Evolutionary conservation across 805 yeast genomes (phyloP), one percentile per base, ranked within the genome.

Genomic region (Candida chauliodis): DNA sequence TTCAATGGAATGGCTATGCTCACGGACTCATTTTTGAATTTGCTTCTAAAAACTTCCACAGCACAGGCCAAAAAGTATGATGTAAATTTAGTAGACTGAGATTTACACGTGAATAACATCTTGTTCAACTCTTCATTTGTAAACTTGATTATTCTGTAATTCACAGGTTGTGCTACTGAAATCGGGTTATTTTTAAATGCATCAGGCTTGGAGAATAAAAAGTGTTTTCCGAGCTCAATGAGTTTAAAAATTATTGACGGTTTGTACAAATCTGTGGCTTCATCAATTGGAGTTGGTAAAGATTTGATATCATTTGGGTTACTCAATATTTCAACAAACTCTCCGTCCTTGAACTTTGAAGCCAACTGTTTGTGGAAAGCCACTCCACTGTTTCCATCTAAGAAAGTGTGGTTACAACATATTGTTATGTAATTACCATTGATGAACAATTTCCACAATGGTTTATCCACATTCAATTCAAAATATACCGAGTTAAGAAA

Each of bases 301-400:
- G 38, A 35, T 20, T 4, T 27, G 2, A 35, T 28, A 3, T 42
- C 45, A n/a, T 19, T 13, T 13, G 29, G 36, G 16, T 45, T 44
- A 8, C 25, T n/a, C 4, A 35, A 14, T 15, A 19, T 10, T 14
- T 28, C 19, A 5, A 34, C n/a, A 18, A 43, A 47, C 10, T 20
- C 20, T 11, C 29, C 38, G 17, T 48, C 25, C 8, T 36, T 24
- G 14, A 26, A 14, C 19, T 20, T 24, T 17, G 30, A 18, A 8
- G 44, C 31, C 19, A 63, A 49, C 18, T 55, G 52, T 14, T 46
- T 40, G 30, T 60, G 66, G 43, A 65, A 59, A 30, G 45, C 46
- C 13, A 41, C 38, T 2, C 61, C 65, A 11, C 64, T 50, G 11
- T 50, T 50, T 2, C 70, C 72, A 45, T 66, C 71, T 29, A 57